Conservation (phyloP, 495 filamentous ascomycete species). For the Neurospora sp. region DNA sequence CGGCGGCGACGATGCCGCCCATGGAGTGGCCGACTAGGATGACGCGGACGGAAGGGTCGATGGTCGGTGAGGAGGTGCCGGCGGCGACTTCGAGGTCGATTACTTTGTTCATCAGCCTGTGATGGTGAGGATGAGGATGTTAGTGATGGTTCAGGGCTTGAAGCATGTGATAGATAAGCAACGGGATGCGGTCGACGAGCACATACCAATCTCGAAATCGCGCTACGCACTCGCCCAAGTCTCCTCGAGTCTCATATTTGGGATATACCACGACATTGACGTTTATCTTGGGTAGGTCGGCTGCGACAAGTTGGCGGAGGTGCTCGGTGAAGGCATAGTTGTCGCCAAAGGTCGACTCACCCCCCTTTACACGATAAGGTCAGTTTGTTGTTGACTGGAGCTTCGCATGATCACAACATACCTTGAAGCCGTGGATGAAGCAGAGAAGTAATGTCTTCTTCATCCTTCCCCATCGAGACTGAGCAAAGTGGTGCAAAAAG, state of each 20-base stretch:
- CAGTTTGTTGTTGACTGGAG: not conserved
- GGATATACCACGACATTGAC: constrained; percentile 71
- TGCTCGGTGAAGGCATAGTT: constrained; percentile 59
- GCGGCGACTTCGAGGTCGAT: constrained; percentile 88
- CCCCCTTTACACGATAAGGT: constrained; percentile 46
- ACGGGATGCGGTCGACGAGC: not conserved
- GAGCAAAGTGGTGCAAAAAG: not conserved
- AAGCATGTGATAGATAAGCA: not conserved
- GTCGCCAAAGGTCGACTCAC: constrained; percentile 72
- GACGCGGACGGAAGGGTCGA: constrained; percentile 78
- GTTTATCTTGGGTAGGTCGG: constrained; percentile 61
- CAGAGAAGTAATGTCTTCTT: constrained; percentile 82
- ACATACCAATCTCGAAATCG: constrained; percentile 76
- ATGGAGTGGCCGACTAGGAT: constrained; percentile 88
- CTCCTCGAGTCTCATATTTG: constrained; percentile 83
- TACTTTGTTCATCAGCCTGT: constrained; percentile 77
- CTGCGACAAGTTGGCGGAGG: constrained; percentile 56
- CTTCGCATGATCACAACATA: constrained; percentile 21
- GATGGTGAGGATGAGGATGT: not conserved
- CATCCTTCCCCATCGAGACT: constrained; percentile 43
- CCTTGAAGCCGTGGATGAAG: constrained; percentile 98
- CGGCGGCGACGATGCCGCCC: constrained; percentile 94
- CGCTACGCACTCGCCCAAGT: constrained; percentile 67
- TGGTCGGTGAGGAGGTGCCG: constrained; percentile 71
- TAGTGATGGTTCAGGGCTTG: not conserved